These are phyloP conservation scores for Apostasia shenzhenica DNA, from an alignment of 106 monocot genomes.

Conservation along the genomic window DNA sequence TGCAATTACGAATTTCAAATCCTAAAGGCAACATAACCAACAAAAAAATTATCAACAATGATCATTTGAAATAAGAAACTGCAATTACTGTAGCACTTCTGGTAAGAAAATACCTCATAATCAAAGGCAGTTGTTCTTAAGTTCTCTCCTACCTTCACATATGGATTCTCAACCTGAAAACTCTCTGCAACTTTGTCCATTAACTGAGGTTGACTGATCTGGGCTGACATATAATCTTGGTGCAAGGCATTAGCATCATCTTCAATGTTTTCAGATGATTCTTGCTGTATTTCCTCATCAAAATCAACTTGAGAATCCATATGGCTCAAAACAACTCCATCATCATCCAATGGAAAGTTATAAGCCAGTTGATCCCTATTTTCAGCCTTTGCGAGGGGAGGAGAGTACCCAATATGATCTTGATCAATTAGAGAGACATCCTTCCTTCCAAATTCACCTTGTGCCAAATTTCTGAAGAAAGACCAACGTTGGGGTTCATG, in stretches of 20 bases:
- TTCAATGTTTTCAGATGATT: conserved; percentile 27
- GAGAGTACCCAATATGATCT: conserved; percentile 44
- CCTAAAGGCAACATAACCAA: conserved; percentile 25
- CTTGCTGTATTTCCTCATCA: conserved; percentile 31
- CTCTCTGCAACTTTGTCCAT: conserved; percentile 22
- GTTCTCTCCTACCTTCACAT: conserved; percentile 10
- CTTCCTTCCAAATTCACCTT: conserved; percentile 70
- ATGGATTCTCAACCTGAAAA: conserved; percentile 38
- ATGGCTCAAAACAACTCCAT: conserved; percentile 23
- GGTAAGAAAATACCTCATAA: conserved; percentile 53
- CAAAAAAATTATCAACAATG: neutral
- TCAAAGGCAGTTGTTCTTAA: conserved; percentile 34
- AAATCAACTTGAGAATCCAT: conserved; percentile 48
- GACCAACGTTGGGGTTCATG: conserved; percentile 85
- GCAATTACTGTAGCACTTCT: too few relatives aligned
- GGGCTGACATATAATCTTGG: conserved; percentile 32
- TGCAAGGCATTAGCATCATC: conserved; percentile 19
- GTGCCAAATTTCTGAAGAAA: conserved; percentile 88
- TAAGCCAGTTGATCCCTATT: conserved; percentile 28
- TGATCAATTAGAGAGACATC: conserved; percentile 88
- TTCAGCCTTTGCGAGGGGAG: conserved; percentile 23
- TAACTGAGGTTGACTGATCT: conserved; percentile 20
- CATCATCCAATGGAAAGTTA: conserved; percentile 22
- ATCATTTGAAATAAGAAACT: too few relatives aligned
- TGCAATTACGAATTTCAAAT: conserved; percentile 36